Evolutionary conservation across 371 early-diverging fungal genomes (phyloP), one percentile per base, ranked within the genome.

Genomic region (Syncephalastrum sp.): DNA sequence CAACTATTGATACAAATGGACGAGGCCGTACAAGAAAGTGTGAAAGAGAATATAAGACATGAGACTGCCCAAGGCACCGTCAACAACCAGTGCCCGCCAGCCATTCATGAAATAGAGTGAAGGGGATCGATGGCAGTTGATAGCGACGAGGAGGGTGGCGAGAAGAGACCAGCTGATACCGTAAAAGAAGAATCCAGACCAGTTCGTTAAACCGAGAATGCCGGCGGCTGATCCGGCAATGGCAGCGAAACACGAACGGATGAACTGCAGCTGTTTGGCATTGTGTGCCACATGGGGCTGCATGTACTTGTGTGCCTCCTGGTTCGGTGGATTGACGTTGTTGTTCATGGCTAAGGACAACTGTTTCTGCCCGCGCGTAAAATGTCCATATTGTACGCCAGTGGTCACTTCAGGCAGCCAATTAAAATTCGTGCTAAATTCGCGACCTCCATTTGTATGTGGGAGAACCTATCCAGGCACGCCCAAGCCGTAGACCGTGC

Each of bases 1-100:
- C 38, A 33, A 33, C 38, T 82, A 86, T 64, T 86, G 88, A 63
- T 90, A 92, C 54, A 92, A 77, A 67, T 91, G 91, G 29, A 91
- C 90, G 59, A 91, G 75, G 46, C 92, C 91, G 53, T 87, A 89
- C 21, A 88, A 72, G 53, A 93, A 69, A n/a, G 94, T 93, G 83
- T 91, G 91, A 67, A 93, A 93, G 56, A 93, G 69, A 50, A 89
- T 80, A 67, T 84, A 91, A 38, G 86, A 84, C 63, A 91, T 75
- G 41, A 91, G 66, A n/a, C 86, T 85, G n/a, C 84, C 86, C 15
- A 84, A 48, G 15, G 90, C 82, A 6, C 90, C 91, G 50, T 87
- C 81, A 1, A 82, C 75, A 50, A 82, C 81, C 17, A 89, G 61
- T 60, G 81, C 84, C 47, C 70, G 66, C 29, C 77, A 68, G 17